Base-by-base conservation (phyloP, 148 eudicot genomes). In the Heliosperma pusillum region DNA sequence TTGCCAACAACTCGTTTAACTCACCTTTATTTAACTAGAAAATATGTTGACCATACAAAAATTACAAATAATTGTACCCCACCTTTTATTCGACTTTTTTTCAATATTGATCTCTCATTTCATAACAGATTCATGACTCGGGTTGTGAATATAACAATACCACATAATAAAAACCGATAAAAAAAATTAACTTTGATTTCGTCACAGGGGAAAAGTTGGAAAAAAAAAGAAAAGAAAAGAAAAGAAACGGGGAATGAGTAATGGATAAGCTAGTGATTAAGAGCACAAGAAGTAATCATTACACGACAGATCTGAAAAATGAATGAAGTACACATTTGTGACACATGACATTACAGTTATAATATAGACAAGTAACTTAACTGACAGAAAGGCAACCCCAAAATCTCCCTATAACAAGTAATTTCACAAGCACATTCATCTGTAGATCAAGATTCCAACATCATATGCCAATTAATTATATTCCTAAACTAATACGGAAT, bases 401-500 rank as follows among this genome's bases (percentile, higher is more conserved):
- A 69, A 22, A 30, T 69, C 57, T 69, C 57, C 71, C 74, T 17
- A 42, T 2, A 25, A 33, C 21, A 26, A 30, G 71, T 17, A 52
- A 15, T 75, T 75, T 66, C 72, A 17, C 63, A 52, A 24, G 63
- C 70, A 78, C 53, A 65, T 56, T 66, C 77, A 44, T 53, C 22
- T 56, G 47, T 70, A 71, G 77, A 79, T 71, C 71, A 75, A 80
- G 82, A 80, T 75, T 64, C 78, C 65, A 75, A 70, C 75, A 63
- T 64, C 70, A 62, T 69, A 80, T 75, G 78, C 79, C 53, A 79
- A 67, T 50, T 61, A 66, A 33, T 19, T 74, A 63, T 55, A 59
- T 21, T 16, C 63, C 62, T 59, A 79, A 26, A 70, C 56, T 44
- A 73, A 26, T 74, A 73, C n/a, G n/a, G n/a, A n/a, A n/a, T n/a